A percentile compares a stretch with the other conserved stretches of the same genome.
Conservation (phyloP, 1,139 yeast genomes). For the Kodamaea ohmeri region DNA sequence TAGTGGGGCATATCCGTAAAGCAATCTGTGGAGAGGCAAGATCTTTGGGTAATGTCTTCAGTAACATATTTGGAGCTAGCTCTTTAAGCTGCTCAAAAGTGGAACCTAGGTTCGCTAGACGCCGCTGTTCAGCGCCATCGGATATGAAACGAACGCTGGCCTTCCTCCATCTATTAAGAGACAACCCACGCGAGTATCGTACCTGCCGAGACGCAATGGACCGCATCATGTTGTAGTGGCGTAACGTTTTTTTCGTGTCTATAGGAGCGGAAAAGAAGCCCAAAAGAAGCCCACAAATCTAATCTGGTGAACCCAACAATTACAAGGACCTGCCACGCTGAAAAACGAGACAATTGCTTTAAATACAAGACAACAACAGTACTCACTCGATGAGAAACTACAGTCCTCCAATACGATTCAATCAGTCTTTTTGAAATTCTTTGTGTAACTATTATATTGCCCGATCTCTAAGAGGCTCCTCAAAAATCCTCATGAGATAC, state of each 20-base stretch:
- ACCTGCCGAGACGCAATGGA: constrained; percentile 6
- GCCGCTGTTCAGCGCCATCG: constrained; percentile 1
- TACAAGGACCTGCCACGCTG: too few species aligned
- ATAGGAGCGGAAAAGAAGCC: neutral
- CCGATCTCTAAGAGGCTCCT: too few species aligned
- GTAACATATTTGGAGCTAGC: constrained; percentile 58
- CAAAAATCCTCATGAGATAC: too few species aligned
- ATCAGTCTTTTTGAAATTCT: too few species aligned
- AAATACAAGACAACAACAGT: neutral
- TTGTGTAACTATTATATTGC: neutral
- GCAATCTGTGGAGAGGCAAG: constrained; percentile 50
- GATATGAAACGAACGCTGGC: neutral
- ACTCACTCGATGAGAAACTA: too few species aligned
- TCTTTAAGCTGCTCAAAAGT: constrained; percentile 50
- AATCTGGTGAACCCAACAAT: too few species aligned
- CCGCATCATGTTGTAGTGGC: constrained; percentile 1
- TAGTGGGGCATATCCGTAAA: constrained; percentile 64
- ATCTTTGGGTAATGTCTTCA: constrained; percentile 47
- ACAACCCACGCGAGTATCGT: constrained; percentile 6
- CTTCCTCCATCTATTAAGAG: neutral
- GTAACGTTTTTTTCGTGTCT: neutral
- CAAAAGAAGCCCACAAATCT: too few species aligned
- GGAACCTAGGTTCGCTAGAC: constrained; percentile 56
- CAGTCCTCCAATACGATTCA: too few species aligned
- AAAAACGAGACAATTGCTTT: too few species aligned